Percentiles rank a stretch among this genome's conserved stretches.
Conservation (phyloP, 805 yeast species). For the Candida dajiaensis region DNA sequence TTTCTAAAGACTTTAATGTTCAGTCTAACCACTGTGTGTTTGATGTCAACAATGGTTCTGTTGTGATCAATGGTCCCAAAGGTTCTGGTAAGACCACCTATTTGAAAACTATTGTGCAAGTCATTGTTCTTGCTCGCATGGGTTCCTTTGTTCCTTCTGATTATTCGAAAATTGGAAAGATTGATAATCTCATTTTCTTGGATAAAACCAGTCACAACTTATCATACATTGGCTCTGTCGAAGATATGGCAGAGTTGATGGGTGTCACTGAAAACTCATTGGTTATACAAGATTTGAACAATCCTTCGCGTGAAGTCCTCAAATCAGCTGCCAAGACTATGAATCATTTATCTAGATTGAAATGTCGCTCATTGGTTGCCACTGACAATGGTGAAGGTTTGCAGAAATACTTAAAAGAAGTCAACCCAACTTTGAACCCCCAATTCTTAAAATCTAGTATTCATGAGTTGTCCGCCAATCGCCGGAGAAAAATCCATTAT, state of each 20-base stretch:
- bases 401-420: neutral
- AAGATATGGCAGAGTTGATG: neutral
- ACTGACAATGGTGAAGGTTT: neutral
- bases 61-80: neutral
- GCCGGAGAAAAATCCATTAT: neutral
- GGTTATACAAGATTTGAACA: neutral
- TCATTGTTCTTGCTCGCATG: neutral
- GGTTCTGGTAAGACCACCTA: neutral
- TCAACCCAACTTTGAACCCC: neutral
- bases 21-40: neutral
- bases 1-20: neutral
- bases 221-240: neutral
- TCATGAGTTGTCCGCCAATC: neutral
- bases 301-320: neutral
- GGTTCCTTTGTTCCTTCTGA: neutral
- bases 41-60: neutral
- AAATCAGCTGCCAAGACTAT: neutral
- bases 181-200: neutral
- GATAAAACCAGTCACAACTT: neutral
- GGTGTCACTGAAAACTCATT: neutral
- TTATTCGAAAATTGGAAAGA: neutral
- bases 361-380: neutral
- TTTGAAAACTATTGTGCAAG: neutral
- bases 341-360: neutral
- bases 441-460: neutral